Base-by-base conservation (phyloP, 768 basidiomycete species). In the Suillus weaverae region DNA sequence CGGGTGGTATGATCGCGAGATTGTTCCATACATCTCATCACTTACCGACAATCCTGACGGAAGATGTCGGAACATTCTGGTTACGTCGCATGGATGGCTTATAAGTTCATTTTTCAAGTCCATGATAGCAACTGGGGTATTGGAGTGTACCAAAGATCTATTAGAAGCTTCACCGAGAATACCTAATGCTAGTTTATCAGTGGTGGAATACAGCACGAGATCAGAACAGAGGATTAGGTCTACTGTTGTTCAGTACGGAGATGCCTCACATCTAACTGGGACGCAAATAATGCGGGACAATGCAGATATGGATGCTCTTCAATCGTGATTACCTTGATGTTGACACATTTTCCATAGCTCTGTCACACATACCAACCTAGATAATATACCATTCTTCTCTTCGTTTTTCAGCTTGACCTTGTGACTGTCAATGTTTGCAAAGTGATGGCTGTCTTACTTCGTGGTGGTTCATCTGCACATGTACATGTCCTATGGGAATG, bases 21-120 rank as follows among this genome's bases (percentile, higher is more conserved):
- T 91, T 60, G 62, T 80, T 33, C 69, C 77, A 14, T 72, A 73
- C 66, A 70, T 72, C 61, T n/a, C 51, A 38, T 67, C 72, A 4
- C 68, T 69, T 26, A 73, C 81, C 38, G 72, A 74, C 62, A 74
- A 83, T 64, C 63, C 62, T n/a, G 64, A 69, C 26, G 53, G 33
- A 54, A 33, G 32, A n/a, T 33, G 32, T 33, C 67, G 62, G 1
- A 68, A 74, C 67, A 79, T 91, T 51, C 80, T 94, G 36, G 82
- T 88, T 11, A 84, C 85, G 64, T 84, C 86, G 51, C 91, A 94
- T 64, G 89, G 89, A 3, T 89, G 85, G 0, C 81, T 84, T 70
- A 90, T 92, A 64, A 76, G 75, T 22, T 77, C 79, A 33, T 78
- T 92, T 62, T 77, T 89, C 64, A 77, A 78, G 30, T 76, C 72